These are phyloP conservation scores for Gossypium anomalum DNA, from an alignment of 345 rosid species.

Conservation along the genomic window DNA sequence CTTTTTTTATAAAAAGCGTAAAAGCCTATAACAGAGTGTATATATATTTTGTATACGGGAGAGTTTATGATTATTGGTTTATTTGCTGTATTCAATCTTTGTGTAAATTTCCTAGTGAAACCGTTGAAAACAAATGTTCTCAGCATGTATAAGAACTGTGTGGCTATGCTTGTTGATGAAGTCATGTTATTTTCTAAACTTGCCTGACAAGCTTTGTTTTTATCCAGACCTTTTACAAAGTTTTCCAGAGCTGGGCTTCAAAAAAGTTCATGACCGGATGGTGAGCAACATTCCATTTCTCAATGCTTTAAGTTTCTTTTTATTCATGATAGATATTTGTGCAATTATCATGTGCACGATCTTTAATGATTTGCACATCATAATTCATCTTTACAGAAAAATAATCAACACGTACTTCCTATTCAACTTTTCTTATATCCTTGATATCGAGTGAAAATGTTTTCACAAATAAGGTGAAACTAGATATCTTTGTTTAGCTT, in stretches of 20 bases:
- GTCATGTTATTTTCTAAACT: background rate
- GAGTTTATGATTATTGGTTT: background rate
- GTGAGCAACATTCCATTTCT: conserved; percentile 32
- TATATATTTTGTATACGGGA: no score
- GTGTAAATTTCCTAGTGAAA: background rate
- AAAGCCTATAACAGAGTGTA: background rate
- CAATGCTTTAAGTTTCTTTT: conserved; percentile 1
- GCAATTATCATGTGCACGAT: background rate
- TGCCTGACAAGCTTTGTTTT: conserved; percentile 13
- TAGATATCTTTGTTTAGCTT: background rate
- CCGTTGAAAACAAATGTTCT: background rate
- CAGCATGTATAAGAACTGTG: background rate
- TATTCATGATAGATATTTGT: background rate
- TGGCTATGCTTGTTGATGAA: background rate
- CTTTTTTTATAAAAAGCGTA: background rate
- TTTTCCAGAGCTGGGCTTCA: conserved; percentile 95
- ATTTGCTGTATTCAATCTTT: background rate
- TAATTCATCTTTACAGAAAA: background rate
- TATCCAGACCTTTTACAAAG: conserved; percentile 79
- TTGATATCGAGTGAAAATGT: background rate
- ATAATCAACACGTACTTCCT: background rate
- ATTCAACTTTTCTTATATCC: background rate
- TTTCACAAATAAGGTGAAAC: background rate
- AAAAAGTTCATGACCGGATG: conserved; percentile 99
- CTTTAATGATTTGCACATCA: background rate